phyloP scores from a whole-genome alignment of 169 alveolate genomes.

The Cryptosporidium baileyi region DNA sequence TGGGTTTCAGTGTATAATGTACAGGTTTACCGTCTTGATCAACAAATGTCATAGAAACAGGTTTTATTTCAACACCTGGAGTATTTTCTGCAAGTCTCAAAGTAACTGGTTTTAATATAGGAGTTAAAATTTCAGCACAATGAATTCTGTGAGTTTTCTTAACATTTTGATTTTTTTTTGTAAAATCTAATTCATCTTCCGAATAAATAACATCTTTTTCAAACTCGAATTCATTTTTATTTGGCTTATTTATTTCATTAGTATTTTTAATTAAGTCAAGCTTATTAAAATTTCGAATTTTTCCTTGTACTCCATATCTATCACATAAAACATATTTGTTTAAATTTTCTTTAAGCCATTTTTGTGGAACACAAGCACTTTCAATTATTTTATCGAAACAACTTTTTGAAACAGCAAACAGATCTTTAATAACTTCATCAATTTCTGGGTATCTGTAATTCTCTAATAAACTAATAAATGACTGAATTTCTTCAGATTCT shows the following conservation, averaged over 20 bases:
- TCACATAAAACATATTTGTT: neutral
- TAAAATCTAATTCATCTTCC: neutral
- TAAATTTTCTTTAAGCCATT: neutral
- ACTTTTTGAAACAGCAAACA: neutral
- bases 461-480: conserved; percentile 38
- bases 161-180: neutral
- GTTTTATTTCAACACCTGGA: conserved; percentile 31
- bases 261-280: neutral
- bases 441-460: neutral
- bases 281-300: neutral
- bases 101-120: conserved; percentile 52
- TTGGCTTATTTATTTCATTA: neutral
- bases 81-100: neutral
- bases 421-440: neutral
- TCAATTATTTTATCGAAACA: neutral
- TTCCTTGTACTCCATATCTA: neutral
- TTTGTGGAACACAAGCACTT: neutral
- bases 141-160: neutral
- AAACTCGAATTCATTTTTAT: neutral
- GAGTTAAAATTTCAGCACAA: conserved; percentile 34
- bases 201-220: neutral
- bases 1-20: conserved; percentile 43
- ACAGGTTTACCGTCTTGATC: conserved; percentile 43
- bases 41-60: conserved; percentile 46
- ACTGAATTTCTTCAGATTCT: conserved; percentile 30